phyloP scores from a whole-genome alignment of 352 stramenopile species.

The Phytophthora hybrid region DNA sequence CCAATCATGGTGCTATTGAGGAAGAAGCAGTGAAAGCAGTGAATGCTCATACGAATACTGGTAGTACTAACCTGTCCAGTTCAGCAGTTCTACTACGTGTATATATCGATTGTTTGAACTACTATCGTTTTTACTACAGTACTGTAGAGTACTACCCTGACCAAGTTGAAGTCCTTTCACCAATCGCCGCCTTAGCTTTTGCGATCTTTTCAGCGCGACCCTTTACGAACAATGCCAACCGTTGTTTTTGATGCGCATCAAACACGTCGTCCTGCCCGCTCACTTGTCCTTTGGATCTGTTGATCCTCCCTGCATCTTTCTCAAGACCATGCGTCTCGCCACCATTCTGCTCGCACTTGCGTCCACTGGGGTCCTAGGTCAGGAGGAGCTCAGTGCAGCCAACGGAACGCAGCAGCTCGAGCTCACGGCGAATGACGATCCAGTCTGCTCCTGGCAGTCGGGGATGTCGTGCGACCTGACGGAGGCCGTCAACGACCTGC shows the following conservation, averaged over 20 bases:
- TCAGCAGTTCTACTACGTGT: background rate
- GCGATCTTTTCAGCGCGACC: background rate
- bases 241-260: no score
- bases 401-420: background rate
- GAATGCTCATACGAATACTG: no score
- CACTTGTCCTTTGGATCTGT: no score
- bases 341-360: background rate
- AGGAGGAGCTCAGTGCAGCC: background rate
- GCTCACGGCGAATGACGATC: background rate
- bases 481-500: constrained; percentile 1
- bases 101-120: no score
- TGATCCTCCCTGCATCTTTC: no score
- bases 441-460: constrained; percentile 3
- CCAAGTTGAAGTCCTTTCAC: background rate
- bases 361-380: background rate
- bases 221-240: no score
- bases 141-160: no score
- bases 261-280: no score
- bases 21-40: no score
- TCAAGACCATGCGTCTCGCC: background rate
- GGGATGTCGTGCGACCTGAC: constrained; percentile 2
- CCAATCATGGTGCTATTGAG: no score
- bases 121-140: no score
- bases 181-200: background rate
- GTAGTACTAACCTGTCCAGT: no score